Evolutionary conservation across 2,329 filamentous ascomycete species (phyloP).

Genomic region (Fusarium verrucosum): DNA sequence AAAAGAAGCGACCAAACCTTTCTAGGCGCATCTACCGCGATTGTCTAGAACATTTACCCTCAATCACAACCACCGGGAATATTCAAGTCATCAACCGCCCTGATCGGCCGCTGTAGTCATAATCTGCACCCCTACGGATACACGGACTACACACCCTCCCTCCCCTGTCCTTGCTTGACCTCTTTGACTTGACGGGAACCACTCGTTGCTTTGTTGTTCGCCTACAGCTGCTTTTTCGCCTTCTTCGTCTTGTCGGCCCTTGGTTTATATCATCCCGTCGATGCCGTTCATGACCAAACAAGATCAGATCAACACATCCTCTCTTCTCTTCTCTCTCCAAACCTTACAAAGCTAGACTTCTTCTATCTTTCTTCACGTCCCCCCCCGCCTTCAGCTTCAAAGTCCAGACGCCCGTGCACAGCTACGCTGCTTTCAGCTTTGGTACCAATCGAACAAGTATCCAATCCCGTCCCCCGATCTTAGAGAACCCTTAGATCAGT

Average conservation of each 20-base stretch:
- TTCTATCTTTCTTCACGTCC: background rate
- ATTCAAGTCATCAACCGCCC: constrained; percentile 5
- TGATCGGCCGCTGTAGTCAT: constrained; percentile 1
- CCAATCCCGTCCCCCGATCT: background rate
- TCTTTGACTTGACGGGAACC: background rate
- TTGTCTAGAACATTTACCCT: constrained; percentile 9
- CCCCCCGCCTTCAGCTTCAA: constrained; percentile 29
- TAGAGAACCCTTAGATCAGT: constrained; percentile 19
- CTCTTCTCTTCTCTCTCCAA: background rate
- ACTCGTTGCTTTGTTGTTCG: constrained; percentile 23
- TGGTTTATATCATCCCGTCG: constrained; percentile 12
- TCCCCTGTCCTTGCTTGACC: background rate
- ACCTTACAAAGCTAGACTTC: background rate
- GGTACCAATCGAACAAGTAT: constrained; percentile 4
- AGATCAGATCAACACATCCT: background rate
- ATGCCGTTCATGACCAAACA: constrained; percentile 1
- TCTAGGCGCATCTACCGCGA: constrained; percentile 4
- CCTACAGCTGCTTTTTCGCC: background rate
- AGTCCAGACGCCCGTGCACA: constrained; percentile 28
- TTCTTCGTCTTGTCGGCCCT: background rate
- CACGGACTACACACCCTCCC: constrained; percentile 10
- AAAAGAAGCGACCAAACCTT: background rate
- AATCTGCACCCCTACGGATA: constrained; percentile 3
- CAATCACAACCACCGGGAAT: background rate
- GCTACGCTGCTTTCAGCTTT: constrained; percentile 21